A percentile compares a stretch with the other conserved stretches of the same genome.
Evolutionary conservation across 2,329 filamentous ascomycete species (phyloP).

Genomic region (Simplicillium aogashimaense): DNA sequence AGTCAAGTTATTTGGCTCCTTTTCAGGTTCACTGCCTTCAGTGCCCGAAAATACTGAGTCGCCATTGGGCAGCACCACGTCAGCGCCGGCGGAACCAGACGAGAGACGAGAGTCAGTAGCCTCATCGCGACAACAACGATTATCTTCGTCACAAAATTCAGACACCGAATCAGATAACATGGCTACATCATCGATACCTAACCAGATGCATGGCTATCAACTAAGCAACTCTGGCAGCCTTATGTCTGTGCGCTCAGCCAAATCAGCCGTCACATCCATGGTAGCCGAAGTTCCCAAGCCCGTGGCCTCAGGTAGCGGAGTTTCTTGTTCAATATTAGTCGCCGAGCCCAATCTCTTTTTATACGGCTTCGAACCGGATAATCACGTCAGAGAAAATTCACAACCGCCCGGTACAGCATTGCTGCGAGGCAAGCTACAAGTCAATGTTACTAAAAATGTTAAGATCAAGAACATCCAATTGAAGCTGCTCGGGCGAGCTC

Average conservation of each 20-base stretch:
- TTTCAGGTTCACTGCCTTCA: conserved; percentile 1
- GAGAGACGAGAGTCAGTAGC: neutral
- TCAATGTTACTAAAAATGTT: conserved; percentile 77
- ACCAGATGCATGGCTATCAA: too few relatives aligned
- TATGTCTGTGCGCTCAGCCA: conserved; percentile 12
- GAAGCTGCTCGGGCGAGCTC: conserved; percentile 73
- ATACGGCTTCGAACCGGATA: conserved; percentile 66
- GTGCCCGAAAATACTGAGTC: neutral
- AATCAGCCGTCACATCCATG: conserved; percentile 37
- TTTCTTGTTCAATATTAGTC: conserved; percentile 63
- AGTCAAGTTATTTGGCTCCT: conserved; percentile 8
- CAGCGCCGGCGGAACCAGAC: conserved; percentile 4
- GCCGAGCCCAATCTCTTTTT: conserved; percentile 76
- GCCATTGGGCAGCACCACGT: conserved; percentile 7
- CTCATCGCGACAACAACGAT: neutral
- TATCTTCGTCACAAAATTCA: neutral
- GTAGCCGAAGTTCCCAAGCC: conserved; percentile 58
- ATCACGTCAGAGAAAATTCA: conserved; percentile 39
- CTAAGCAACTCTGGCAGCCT: too few relatives aligned
- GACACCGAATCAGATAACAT: neutral
- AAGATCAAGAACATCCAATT: conserved; percentile 90
- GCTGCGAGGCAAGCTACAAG: conserved; percentile 70
- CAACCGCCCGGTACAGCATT: conserved; percentile 64
- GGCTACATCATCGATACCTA: neutral
- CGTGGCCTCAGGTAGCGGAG: conserved; percentile 66